Conservation (phyloP, 2,329 filamentous ascomycete genomes). For the Colletotrichum tropicale region DNA sequence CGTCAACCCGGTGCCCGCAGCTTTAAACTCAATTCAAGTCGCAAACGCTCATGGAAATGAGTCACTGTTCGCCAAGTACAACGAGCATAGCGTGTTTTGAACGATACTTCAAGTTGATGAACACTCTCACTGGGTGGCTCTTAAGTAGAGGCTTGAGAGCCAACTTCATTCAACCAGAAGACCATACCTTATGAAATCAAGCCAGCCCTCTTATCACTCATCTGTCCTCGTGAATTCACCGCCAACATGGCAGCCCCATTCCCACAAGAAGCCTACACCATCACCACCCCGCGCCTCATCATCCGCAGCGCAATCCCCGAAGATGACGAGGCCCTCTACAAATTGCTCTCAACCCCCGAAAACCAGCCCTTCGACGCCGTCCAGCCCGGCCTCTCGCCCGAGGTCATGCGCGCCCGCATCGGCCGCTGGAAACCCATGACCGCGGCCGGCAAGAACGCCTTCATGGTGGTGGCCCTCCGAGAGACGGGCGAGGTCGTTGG, state of each 20-base stretch:
- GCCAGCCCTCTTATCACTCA: not conserved
- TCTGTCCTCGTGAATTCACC: not conserved
- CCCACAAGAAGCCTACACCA: constrained; percentile 23
- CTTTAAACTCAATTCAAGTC: not conserved
- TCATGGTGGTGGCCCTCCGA: constrained; percentile 19
- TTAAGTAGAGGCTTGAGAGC: not conserved
- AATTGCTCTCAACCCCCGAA: constrained; percentile 14
- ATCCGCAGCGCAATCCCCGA: constrained; percentile 36
- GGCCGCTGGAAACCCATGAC: constrained; percentile 1
- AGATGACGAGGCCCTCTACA: constrained; percentile 15
- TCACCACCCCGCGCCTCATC: constrained; percentile 45
- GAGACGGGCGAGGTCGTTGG: constrained; percentile 19
- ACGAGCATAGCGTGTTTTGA: not conserved
- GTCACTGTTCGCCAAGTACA: not conserved
- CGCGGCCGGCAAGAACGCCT: constrained; percentile 19
- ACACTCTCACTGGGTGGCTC: not conserved
- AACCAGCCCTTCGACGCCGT: constrained; percentile 14
- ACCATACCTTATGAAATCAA: not conserved
- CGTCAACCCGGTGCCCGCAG: not conserved
- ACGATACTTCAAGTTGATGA: rapidly evolving
- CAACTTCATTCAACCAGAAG: not conserved
- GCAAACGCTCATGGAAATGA: not conserved
- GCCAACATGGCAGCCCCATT: constrained; percentile 5
- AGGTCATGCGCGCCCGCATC: constrained; percentile 6
- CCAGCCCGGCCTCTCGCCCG: constrained; percentile 9